These are phyloP conservation scores for Collybia nuda DNA, from an alignment of 768 basidiomycete genomes.

Conservation along the genomic window DNA sequence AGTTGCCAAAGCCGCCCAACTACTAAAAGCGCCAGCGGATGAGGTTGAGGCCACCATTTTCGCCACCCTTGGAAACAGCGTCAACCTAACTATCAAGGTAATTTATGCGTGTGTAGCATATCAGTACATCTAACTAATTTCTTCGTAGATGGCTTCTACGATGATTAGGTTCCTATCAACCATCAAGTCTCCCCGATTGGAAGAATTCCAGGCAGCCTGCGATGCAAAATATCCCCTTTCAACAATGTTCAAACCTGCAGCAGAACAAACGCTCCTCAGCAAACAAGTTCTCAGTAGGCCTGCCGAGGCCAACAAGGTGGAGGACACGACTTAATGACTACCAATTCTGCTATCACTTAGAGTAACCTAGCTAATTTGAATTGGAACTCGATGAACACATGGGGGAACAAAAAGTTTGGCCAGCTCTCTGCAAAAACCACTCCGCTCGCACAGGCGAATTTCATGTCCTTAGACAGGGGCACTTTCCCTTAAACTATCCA, in stretches of 20 bases:
- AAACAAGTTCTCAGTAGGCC: slow-evolving; percentile 18
- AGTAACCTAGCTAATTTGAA: too few species aligned
- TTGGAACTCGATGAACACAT: too few species aligned
- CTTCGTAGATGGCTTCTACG: slow-evolving; percentile 48
- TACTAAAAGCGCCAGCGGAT: slow-evolving; percentile 45
- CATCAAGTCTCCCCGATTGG: slow-evolving; percentile 49
- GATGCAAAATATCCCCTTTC: slow-evolving; percentile 56
- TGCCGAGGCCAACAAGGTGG: slow-evolving; percentile 10
- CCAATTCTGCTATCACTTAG: too few species aligned
- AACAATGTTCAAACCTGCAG: slow-evolving; percentile 60
- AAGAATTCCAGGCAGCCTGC: slow-evolving; percentile 62
- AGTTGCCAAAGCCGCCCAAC: slow-evolving; percentile 53
- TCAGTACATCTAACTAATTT: not conserved
- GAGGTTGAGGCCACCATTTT: slow-evolving; percentile 67
- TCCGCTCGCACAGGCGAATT: too few species aligned
- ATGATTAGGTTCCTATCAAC: slow-evolving; percentile 48
- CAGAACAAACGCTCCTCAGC: slow-evolving; percentile 47
- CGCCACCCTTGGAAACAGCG: slow-evolving; percentile 40
- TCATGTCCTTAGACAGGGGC: too few species aligned
- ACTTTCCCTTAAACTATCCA: too few species aligned
- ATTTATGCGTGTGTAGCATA: not conserved
- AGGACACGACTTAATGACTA: slow-evolving; percentile 1
- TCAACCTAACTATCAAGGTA: slow-evolving; percentile 49
- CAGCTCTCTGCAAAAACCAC: too few species aligned
- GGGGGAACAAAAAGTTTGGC: too few species aligned